Percentiles rank a stretch among this genome's conserved stretches.
phyloP scores from a whole-genome alignment of 139 green algal genomes.

The Pleodorina starrii region DNA sequence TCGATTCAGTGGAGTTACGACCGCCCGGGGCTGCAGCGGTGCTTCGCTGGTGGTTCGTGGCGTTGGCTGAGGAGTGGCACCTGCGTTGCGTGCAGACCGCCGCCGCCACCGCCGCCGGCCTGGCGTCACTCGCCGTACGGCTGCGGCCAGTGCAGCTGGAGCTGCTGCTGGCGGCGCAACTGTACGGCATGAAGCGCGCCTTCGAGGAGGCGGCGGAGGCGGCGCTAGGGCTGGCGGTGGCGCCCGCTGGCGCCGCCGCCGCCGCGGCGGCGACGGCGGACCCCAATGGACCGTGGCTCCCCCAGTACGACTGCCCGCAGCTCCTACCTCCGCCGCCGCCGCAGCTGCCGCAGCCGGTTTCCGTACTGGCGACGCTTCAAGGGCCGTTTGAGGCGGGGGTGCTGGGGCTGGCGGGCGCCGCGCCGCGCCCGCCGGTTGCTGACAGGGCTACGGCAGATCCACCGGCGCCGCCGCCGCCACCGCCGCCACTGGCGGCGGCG shows the following conservation, averaged over 20 bases:
- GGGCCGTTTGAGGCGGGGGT: not conserved
- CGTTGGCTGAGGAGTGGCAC: not conserved
- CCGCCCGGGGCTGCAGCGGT: no score
- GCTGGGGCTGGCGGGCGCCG: no score
- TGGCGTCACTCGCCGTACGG: not conserved
- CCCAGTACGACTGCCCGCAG: no score
- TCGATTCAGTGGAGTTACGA: not conserved
- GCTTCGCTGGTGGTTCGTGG: not conserved
- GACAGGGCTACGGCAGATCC: not conserved
- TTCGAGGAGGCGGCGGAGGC: not conserved
- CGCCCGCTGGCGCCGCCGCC: not conserved
- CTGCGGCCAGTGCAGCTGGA: not conserved
- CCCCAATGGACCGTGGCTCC: no score
- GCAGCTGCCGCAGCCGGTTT: not conserved
- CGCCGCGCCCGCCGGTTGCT: no score
- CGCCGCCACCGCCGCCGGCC: not conserved
- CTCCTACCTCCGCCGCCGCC: not conserved
- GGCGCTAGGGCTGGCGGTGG: not conserved
- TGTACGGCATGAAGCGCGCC: not conserved
- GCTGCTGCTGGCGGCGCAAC: not conserved
- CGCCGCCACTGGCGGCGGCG: not conserved
- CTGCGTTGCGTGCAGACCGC: not conserved
- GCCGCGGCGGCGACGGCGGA: no score
- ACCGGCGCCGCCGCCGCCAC: no score
- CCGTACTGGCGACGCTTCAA: not conserved